Base-by-base conservation (phyloP, 306 rosid genomes). In the Cucumis hystrix region DNA sequence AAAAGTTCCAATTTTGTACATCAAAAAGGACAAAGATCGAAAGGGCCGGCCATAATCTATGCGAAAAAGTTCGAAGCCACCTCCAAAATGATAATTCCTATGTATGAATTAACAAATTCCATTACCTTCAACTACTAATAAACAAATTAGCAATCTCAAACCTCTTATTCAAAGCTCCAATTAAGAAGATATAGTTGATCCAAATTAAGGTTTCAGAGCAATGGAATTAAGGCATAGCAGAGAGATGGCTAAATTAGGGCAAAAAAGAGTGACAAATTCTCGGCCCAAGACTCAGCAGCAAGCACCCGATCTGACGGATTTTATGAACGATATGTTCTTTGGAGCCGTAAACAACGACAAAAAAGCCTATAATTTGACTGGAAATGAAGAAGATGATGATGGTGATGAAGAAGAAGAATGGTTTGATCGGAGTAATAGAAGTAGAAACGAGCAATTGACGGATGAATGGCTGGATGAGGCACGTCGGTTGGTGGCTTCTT, bases 401-500 rank as follows among this genome's bases (percentile, higher is more conserved):
- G 77, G 43, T 11, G 77, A 52, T 8, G 67, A 82, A 0, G 83
- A 85, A 0, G 86, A 87, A 0, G 84, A 78, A 1, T 64, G 9
- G 4, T 88, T 89, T 20, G 88, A 87, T 6, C 82, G 83, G 71
- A 84, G 89, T 55, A 84, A 81, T 2, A 85, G 91, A 77, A 89
- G 68, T 59, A 88, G 54, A 40, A 86, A 85, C n/a, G 86, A 82
- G 7, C 86, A 77, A 72, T 41, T 85, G 84, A 91, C 90, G 6
- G 84, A 91, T 43, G 91, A 91, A 58, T 93, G 97, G 98, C 77
- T 93, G 52, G 86, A 86, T 73, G 96, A 91, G 80, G 98, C 98
- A 3, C 79, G 87, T 21, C 85, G 83, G 40, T 66, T 93, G 25
- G 90, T 91, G 58, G 91, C 91, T 65, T 85, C 96, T 43, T 91